phyloP scores from a whole-genome alignment of 768 basidiomycete species.

The Agaricus subrufescens region DNA sequence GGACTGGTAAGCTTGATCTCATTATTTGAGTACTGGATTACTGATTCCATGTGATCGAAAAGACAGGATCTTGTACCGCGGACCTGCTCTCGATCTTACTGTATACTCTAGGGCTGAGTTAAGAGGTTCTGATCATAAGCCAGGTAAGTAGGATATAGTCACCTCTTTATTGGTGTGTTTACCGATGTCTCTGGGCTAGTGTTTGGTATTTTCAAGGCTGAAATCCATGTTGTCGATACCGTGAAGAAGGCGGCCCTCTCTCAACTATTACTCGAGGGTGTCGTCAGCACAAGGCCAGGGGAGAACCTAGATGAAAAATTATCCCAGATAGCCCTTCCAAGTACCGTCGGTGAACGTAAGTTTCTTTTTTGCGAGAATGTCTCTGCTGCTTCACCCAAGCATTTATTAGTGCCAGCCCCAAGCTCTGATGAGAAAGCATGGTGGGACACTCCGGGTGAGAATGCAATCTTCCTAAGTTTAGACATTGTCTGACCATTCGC shows the following conservation, averaged over 20 bases:
- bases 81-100: conserved; percentile 62
- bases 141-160: conserved; percentile 45
- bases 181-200: conserved; percentile 42
- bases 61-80: conserved; percentile 93
- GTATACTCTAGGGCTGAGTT: conserved; percentile 85
- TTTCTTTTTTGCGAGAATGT: conserved; percentile 10
- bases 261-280: conserved; percentile 60
- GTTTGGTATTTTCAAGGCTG: conserved; percentile 75
- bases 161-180: neutral
- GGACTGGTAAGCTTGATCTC: conserved; percentile 66
- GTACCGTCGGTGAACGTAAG: conserved; percentile 41
- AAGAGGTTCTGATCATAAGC: conserved; percentile 91
- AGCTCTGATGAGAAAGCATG: conserved; percentile 73
- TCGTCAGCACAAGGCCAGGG: conserved; percentile 56
- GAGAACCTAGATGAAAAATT: conserved; percentile 72
- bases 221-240: conserved; percentile 75
- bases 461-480: neutral
- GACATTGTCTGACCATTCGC: neutral
- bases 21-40: neutral
- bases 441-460: conserved; percentile 73
- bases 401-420: conserved; percentile 69
- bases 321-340: conserved; percentile 48
- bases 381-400: conserved; percentile 2
- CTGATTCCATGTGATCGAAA: neutral
- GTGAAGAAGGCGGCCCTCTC: conserved; percentile 69